Conservation (phyloP, 2,329 filamentous ascomycete species). For the Fusarium citri region DNA sequence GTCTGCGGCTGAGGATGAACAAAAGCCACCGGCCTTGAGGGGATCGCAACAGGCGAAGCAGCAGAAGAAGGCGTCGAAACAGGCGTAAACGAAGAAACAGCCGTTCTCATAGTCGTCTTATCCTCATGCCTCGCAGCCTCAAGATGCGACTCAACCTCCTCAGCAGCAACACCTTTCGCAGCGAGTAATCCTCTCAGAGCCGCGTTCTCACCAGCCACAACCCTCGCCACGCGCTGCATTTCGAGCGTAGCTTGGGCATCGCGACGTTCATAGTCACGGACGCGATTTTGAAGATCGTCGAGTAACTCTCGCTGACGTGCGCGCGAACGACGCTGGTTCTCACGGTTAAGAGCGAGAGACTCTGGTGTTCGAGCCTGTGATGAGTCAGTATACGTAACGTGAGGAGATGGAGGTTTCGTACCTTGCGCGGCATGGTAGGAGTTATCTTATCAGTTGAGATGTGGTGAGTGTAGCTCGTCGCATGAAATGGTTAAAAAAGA, state of each 20-base stretch:
- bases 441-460: neutral
- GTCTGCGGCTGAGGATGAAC: neutral
- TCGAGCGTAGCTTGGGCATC: slow-evolving; percentile 59
- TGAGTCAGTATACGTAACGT: neutral
- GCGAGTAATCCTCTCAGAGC: slow-evolving; percentile 50
- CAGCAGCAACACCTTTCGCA: slow-evolving; percentile 29
- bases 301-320: slow-evolving; percentile 58
- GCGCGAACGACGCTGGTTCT: slow-evolving; percentile 61
- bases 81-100: slow-evolving; percentile 8
- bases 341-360: slow-evolving; percentile 49
- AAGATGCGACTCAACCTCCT: slow-evolving; percentile 40
- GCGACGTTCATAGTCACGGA: slow-evolving; percentile 56
- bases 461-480: neutral
- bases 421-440: slow-evolving; percentile 36
- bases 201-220: slow-evolving; percentile 57
- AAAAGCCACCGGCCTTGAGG: neutral
- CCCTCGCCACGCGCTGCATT: slow-evolving; percentile 60
- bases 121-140: slow-evolving; percentile 13
- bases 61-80: slow-evolving; percentile 18
- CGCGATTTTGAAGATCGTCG: slow-evolving; percentile 55
- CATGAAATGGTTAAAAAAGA: slow-evolving; percentile 11
- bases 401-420: neutral
- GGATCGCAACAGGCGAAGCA: slow-evolving; percentile 16
- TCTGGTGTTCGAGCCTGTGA: slow-evolving; percentile 41
- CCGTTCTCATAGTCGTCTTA: neutral